Evolutionary conservation across 768 basidiomycete species (phyloP).

Genomic region (Leccinum barrowsii): DNA sequence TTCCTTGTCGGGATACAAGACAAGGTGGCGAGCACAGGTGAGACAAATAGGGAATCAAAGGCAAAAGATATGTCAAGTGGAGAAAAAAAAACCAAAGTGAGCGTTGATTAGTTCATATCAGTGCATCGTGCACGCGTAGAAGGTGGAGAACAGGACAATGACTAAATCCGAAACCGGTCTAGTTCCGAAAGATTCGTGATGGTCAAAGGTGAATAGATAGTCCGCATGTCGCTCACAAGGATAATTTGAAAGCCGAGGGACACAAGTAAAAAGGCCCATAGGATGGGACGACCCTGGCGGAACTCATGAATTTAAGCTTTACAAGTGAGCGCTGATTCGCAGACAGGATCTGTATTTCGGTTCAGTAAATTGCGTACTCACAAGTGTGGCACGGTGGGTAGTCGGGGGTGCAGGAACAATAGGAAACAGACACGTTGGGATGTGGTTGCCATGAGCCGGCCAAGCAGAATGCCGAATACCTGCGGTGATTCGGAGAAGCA

Average conservation of each 20-base stretch:
- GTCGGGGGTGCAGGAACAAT: constrained; percentile 22
- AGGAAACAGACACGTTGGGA: constrained; percentile 20
- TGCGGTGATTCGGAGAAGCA: neutral
- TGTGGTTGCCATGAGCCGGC: constrained; percentile 14
- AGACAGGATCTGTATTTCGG: constrained; percentile 3
- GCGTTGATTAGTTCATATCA: constrained; percentile 18
- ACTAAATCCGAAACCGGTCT: constrained; percentile 35
- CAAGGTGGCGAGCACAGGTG: constrained; percentile 30
- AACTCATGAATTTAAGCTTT: constrained; percentile 19
- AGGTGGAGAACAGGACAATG: constrained; percentile 29
- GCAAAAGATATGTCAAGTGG: constrained; percentile 17
- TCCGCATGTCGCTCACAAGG: constrained; percentile 15
- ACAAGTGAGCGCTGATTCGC: constrained; percentile 1
- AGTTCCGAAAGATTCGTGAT: constrained; percentile 26
- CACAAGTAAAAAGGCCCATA: constrained; percentile 11
- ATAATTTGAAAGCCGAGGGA: constrained; percentile 1
- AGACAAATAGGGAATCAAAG: constrained; percentile 19
- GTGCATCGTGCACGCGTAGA: constrained; percentile 12
- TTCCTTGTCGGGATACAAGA: constrained; percentile 34
- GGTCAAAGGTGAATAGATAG: constrained; percentile 17
- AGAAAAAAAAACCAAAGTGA: neutral
- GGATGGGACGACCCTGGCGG: constrained; percentile 9
- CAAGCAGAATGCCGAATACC: neutral
- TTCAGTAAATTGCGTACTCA: constrained; percentile 13
- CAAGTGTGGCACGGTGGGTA: neutral